Conservation (phyloP, 1,284 basidiomycete species). For the Tranzscheliella williamsii region DNA sequence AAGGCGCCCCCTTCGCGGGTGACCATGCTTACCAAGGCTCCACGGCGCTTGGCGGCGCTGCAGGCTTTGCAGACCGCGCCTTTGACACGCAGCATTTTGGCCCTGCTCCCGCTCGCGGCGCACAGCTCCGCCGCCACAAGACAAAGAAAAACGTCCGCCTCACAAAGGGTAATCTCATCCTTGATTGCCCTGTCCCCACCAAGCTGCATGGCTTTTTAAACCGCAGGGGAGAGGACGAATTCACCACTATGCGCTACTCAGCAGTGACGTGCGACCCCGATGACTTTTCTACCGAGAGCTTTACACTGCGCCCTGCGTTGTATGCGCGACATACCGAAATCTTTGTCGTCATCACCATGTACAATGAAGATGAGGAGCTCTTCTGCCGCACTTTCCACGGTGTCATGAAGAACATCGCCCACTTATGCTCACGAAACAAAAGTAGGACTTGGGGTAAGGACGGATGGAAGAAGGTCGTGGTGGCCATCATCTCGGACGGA, state of each 20-base stretch:
- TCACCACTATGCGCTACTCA: constrained; percentile 69
- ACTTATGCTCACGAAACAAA: constrained; percentile 84
- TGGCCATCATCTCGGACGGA: constrained; percentile 84
- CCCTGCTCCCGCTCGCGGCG: constrained; percentile 51
- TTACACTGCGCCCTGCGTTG: constrained; percentile 82
- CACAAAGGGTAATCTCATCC: constrained; percentile 60
- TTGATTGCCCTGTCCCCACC: constrained; percentile 61
- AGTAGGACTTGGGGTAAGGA: constrained; percentile 94
- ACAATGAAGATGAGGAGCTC: constrained; percentile 86
- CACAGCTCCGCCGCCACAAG: constrained; percentile 57
- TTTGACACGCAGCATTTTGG: constrained; percentile 57
- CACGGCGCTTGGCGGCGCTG: neutral
- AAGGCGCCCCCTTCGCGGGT: neutral
- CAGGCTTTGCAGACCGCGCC: constrained; percentile 8
- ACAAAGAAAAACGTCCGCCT: constrained; percentile 62
- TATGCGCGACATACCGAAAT: constrained; percentile 82
- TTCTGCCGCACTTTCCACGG: constrained; percentile 94
- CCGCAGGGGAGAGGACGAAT: constrained; percentile 78
- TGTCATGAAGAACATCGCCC: constrained; percentile 71
- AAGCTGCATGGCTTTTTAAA: constrained; percentile 68
- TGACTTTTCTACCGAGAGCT: constrained; percentile 80
- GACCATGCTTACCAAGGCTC: constrained; percentile 1
- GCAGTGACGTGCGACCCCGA: constrained; percentile 69
- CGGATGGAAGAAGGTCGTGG: constrained; percentile 83
- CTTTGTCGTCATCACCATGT: constrained; percentile 81